Evolutionary conservation across 768 basidiomycete genomes (phyloP), one percentile per base, ranked within the genome.

Genomic region (Hypsizygus marmoreus): DNA sequence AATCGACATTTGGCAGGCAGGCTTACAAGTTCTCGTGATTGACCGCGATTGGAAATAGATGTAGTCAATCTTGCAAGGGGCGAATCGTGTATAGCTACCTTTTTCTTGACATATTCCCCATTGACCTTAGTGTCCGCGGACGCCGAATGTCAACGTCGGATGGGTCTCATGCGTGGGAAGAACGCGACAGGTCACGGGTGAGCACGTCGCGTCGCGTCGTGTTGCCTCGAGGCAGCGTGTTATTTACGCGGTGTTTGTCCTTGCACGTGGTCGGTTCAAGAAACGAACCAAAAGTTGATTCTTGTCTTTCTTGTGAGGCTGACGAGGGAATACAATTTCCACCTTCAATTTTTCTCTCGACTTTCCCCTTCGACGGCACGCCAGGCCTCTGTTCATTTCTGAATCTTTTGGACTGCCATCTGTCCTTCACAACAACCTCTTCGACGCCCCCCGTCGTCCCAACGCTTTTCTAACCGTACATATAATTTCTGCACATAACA

Each of bases 291-390:
- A 49, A 56, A 51, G 44, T 43, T 40, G 31, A 43, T 40, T 64
- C 63, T 64, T 60, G 61, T 62, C 43, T 52, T 53, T 47, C 54
- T 53, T 48, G 50, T 62, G 65, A 66, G 72, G 67, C 71, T 69
- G 71, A 72, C 72, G 56, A 63, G 62, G 58, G 53, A 41, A 37
- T 41, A 54, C 47, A 55, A 58, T 58, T 59, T 53, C 48, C 60
- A n/a, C 45, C 52, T 55, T 57, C 50, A 52, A 58, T 52, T 57
- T 53, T 55, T 43, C 53, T 55, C 60, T 54, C 55, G 31, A 49
- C 56, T 42, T 50, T 49, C 48, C 47, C 49, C 37, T 47, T 54
- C 46, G 43, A 40, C 46, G 49, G 14, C 38, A 28, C 22, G 37
- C 46, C 40, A 40, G 40, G 47, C 49, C 38, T 45, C 53, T 50